These are phyloP conservation scores for Citeromyces siamensis DNA, from an alignment of 1,139 yeast genomes.

Conservation along the genomic window DNA sequence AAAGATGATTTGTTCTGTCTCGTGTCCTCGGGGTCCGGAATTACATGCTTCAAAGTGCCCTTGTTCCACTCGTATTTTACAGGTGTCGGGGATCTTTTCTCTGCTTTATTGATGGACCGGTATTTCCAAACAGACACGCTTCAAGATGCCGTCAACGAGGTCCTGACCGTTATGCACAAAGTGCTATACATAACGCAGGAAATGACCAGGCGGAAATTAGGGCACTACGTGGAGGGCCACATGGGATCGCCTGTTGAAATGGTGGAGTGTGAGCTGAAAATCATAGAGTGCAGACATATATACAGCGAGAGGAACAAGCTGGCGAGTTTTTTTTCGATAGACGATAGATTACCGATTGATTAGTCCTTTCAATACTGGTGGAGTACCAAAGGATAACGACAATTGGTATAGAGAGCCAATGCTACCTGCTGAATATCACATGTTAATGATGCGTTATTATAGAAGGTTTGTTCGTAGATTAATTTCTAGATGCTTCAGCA, in stretches of 20 bases:
- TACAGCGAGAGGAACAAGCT: no score
- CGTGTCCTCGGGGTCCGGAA: background rate
- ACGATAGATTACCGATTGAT: no score
- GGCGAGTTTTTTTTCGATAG: no score
- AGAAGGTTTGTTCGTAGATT: no score
- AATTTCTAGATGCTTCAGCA: no score
- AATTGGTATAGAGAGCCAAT: no score
- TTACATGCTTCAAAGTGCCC: conserved; percentile 19
- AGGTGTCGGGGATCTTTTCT: conserved; percentile 88
- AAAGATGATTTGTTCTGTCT: conserved; percentile 3
- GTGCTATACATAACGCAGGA: conserved; percentile 30
- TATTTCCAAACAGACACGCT: conserved; percentile 19
- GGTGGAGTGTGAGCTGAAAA: conserved; percentile 25
- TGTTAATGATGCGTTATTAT: no score
- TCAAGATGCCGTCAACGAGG: conserved; percentile 26
- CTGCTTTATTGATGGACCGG: conserved; percentile 63
- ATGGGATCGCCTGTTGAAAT: conserved; percentile 24
- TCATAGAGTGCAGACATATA: conserved; percentile 20
- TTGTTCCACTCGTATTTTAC: conserved; percentile 64
- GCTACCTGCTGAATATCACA: no score
- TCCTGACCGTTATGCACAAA: conserved; percentile 33
- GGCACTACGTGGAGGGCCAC: conserved; percentile 16
- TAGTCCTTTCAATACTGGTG: no score
- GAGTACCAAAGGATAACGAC: no score
- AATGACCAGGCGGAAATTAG: conserved; percentile 13